Conservation (phyloP, 495 filamentous ascomycete genomes). For the Oleoguttula mirabilis region DNA sequence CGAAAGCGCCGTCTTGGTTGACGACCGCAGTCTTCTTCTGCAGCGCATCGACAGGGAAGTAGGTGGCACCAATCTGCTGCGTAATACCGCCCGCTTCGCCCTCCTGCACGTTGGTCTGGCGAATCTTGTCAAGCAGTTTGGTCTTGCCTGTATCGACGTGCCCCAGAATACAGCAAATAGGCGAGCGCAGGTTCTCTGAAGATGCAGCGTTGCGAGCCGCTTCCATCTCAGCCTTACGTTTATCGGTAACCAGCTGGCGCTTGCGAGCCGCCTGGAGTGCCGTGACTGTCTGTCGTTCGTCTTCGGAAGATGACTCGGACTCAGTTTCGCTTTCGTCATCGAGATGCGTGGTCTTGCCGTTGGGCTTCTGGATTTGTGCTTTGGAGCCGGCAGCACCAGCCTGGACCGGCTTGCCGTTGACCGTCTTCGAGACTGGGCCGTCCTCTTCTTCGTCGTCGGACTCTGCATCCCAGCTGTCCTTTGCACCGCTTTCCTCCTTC, state of each 20-base stretch:
- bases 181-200: slow-evolving; percentile 87
- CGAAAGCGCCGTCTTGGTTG: slow-evolving; percentile 79
- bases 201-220: slow-evolving; percentile 85
- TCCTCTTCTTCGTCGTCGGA: slow-evolving; percentile 54
- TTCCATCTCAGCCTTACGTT: slow-evolving; percentile 77
- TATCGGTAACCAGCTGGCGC: slow-evolving; percentile 84
- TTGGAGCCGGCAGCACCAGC: slow-evolving; percentile 10
- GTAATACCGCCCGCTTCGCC: slow-evolving; percentile 99
- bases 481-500: slow-evolving; percentile 60
- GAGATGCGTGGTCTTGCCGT: slow-evolving; percentile 16
- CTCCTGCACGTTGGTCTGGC: slow-evolving; percentile 97
- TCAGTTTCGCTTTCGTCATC: slow-evolving; percentile 42
- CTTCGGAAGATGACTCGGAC: slow-evolving; percentile 44
- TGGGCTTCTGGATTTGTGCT: slow-evolving; percentile 12
- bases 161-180: slow-evolving; percentile 98
- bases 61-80: slow-evolving; percentile 98
- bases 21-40: slow-evolving; percentile 83
- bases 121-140: slow-evolving; percentile 95
- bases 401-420: slow-evolving; percentile 28
- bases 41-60: slow-evolving; percentile 94
- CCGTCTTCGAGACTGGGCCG: slow-evolving; percentile 26
- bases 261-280: slow-evolving; percentile 55
- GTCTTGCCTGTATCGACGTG: slow-evolving; percentile 99
- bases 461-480: slow-evolving; percentile 87
- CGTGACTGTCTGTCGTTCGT: slow-evolving; percentile 58